Conservation (phyloP, 2,329 filamentous ascomycete species). For the Cercospora beticola region DNA sequence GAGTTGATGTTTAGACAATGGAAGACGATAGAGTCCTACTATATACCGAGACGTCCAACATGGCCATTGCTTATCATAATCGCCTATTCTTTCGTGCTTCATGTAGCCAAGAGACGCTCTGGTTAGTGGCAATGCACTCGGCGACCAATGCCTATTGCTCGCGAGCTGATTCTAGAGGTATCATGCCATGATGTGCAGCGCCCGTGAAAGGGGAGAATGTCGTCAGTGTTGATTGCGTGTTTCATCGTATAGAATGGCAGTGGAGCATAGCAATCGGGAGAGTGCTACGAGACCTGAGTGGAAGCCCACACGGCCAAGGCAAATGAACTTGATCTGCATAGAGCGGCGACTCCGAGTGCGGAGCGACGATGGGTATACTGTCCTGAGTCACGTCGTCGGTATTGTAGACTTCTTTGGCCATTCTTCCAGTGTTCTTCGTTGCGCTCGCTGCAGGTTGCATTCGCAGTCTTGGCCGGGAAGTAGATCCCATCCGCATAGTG, state of each 20-base stretch:
- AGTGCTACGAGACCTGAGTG: conserved; percentile 7
- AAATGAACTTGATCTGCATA: conserved; percentile 11
- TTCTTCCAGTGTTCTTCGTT: conserved; percentile 14
- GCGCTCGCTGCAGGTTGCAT: not conserved
- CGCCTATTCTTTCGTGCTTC: not conserved
- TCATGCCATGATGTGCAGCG: not conserved
- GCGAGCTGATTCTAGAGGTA: not conserved
- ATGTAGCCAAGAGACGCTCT: not conserved
- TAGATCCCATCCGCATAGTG: conserved; percentile 15
- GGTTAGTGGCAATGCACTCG: not conserved
- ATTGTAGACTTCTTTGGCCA: conserved; percentile 4
- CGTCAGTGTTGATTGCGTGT: conserved; percentile 1
- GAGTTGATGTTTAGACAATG: not conserved
- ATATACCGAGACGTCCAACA: not conserved
- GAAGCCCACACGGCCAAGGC: conserved; percentile 3
- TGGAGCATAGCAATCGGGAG: not conserved
- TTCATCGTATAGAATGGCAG: not conserved
- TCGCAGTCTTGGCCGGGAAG: conserved; percentile 11
- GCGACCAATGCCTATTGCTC: conserved; percentile 1
- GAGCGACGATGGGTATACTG: not conserved
- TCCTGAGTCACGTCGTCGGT: not conserved
- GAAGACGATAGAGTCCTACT: not conserved
- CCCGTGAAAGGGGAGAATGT: not conserved
- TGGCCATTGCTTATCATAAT: not conserved
- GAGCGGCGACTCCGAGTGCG: conserved; percentile 2